Evolutionary conservation across 2,329 filamentous ascomycete species (phyloP), one percentile per base, ranked within the genome.

Genomic region (Fusarium continuum): DNA sequence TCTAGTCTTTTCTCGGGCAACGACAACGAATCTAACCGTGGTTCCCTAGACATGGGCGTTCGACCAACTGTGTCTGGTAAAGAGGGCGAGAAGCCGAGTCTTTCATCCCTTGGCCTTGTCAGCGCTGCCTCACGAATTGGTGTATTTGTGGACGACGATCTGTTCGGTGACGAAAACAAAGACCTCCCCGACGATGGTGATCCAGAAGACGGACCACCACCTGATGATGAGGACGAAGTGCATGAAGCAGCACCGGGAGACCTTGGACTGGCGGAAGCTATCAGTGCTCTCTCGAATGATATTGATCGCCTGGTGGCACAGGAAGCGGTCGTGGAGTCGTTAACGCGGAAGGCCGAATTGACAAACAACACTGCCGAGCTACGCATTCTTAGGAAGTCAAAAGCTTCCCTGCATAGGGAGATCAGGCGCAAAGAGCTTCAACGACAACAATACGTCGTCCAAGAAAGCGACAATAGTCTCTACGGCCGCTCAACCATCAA

Each of bases 351-450:
- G 77, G 95, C 96, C 1, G 95, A 99, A 74, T 80, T 99, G 47
- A 99, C 95, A 2, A 99, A 99, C 74, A 99, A 99, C 73, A 93
- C 90, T 13, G 92, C 94, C 2, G 95, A 99, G 75, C 76, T 99
- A 47, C 86, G 95, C 28, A 98, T 99, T 61, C 77, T 99, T 45
- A 88, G 90, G 50, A 99, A 99, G 75, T 97, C 93, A 1, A 97
- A 95, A 75, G 89, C 93, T 26, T 99, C 95, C 75, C 80, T 99
- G 54, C 91, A 96, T 71, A 85, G 95, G 65, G 95, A 99, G 75
- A 93, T 98, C 50, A 87, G 92, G 53, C 88, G 93, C 28, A 99
- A 98, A 74, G 94, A 98, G 76, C 85, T 99, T 72, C 95, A 99
- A 74, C 86, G 93, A 47, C 95, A 97, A 75, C 96, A 99, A 74